phyloP scores from a whole-genome alignment of 2,329 filamentous ascomycete genomes.

The Colletotrichum karsti region DNA sequence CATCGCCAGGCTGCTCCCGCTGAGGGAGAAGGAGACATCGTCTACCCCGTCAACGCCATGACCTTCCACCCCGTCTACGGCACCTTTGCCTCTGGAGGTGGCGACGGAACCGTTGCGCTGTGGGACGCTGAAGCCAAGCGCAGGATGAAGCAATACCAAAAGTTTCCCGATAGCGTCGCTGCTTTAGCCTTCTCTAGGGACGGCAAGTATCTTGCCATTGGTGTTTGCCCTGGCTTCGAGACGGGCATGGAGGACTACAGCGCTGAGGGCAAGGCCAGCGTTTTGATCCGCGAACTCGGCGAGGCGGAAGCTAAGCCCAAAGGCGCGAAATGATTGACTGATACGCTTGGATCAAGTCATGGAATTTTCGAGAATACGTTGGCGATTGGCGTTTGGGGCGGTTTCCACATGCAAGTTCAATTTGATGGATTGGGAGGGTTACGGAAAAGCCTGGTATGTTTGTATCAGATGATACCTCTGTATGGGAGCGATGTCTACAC shows the following conservation, averaged over 20 bases:
- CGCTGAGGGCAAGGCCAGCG: slow-evolving; percentile 76
- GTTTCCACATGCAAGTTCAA: slow-evolving; percentile 37
- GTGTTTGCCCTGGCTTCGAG: slow-evolving; percentile 87
- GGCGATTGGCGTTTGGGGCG: slow-evolving; percentile 28
- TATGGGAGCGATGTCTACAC: not conserved
- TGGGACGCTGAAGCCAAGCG: slow-evolving; percentile 95
- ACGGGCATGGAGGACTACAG: slow-evolving; percentile 83
- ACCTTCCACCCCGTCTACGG: slow-evolving; percentile 85
- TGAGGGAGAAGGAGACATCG: slow-evolving; percentile 75
- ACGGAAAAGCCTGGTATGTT: slow-evolving; percentile 28
- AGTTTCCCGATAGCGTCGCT: slow-evolving; percentile 81
- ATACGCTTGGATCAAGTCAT: not conserved
- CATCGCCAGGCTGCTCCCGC: slow-evolving; percentile 79
- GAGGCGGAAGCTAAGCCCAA: slow-evolving; percentile 92
- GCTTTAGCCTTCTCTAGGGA: slow-evolving; percentile 80
- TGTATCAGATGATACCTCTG: slow-evolving; percentile 27
- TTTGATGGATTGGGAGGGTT: slow-evolving; percentile 33
- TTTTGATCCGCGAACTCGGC: slow-evolving; percentile 84
- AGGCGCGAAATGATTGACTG: slow-evolving; percentile 66
- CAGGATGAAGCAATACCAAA: slow-evolving; percentile 88
- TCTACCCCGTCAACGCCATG: slow-evolving; percentile 91
- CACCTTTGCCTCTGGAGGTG: slow-evolving; percentile 89
- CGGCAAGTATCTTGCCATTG: slow-evolving; percentile 82
- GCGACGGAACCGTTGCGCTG: slow-evolving; percentile 89
- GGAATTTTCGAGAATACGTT: slow-evolving; percentile 33